These are phyloP conservation scores for Paulownia fortunei DNA, from an alignment of 257 asterid genomes.

Conservation along the genomic window DNA sequence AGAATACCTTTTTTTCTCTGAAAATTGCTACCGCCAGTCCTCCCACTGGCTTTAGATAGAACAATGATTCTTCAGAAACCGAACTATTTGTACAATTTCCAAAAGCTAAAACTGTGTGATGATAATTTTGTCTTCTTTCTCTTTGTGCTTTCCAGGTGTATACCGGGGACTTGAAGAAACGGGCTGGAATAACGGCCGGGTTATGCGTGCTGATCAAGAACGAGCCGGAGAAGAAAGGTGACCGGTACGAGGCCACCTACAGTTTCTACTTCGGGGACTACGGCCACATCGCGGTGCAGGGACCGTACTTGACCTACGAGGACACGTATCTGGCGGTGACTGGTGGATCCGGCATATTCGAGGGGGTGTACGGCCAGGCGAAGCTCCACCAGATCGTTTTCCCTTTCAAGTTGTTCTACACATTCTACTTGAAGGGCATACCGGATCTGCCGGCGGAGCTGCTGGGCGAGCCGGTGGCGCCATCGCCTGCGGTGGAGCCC, in stretches of 20 bases:
- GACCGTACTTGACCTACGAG: slow-evolving; percentile 79
- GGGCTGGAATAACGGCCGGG: slow-evolving; percentile 90
- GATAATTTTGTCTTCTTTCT: too few species aligned
- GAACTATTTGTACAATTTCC: too few species aligned
- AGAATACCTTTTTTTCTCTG: too few species aligned
- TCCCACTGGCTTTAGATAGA: too few species aligned
- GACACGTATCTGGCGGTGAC: slow-evolving; percentile 84
- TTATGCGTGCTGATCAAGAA: slow-evolving; percentile 78
- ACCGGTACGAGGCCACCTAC: slow-evolving; percentile 85
- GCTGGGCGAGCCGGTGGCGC: slow-evolving; percentile 66
- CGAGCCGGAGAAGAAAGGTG: slow-evolving; percentile 91
- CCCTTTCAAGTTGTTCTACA: slow-evolving; percentile 91
- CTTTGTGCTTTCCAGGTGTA: slow-evolving; percentile 54
- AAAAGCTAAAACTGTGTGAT: too few species aligned
- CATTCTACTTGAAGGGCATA: slow-evolving; percentile 85
- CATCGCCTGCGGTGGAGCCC: slow-evolving; percentile 79
- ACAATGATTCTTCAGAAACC: too few species aligned
- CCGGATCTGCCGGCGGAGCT: slow-evolving; percentile 84
- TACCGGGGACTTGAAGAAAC: slow-evolving; percentile 79
- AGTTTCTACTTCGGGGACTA: slow-evolving; percentile 95
- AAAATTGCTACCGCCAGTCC: too few species aligned
- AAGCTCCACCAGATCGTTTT: slow-evolving; percentile 83
- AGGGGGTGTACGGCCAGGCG: slow-evolving; percentile 91
- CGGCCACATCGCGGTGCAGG: slow-evolving; percentile 93
- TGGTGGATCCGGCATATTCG: slow-evolving; percentile 98